Base-by-base conservation (phyloP, 345 rosid species). In the Euphorbia tirucalli region DNA sequence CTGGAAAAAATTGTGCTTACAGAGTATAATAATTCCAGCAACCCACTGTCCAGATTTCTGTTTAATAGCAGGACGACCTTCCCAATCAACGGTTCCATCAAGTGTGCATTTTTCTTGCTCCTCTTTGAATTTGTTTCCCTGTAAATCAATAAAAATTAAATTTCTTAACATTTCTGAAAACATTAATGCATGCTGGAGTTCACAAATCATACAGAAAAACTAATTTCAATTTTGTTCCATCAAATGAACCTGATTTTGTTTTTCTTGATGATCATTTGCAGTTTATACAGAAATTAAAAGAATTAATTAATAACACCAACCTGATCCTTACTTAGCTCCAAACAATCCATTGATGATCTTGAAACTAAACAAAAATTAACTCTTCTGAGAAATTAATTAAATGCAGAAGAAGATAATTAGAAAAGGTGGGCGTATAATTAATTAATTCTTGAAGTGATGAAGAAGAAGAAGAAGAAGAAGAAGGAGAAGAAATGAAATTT, bases 61-160 rank as follows among this genome's bases (percentile, higher is more conserved):
- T 75, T 79, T 85, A 61, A 90, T 83, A 22, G 94, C 93, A 21
- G 91, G 89, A 32, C 82, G 86, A 28, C 98, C 96, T 43, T 86
- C 71, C 80, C 84, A 89, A 69, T 90, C 94, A 8, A 86, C 85
- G 13, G 91, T 85, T 68, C 98, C 96, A 77, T 93, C 98, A 62
- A 77, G 81, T 71, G 93, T 90, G 80, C 71, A 75, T 22, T 74
- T 86, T 68, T 84, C 88, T 52, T 78, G 65, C 55, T 75, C 85
- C 73, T 80, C 83, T 66, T 82, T 84, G 68, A 78, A 70, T 71
- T 88, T 59, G 5, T 55, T 81, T 63, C 79, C 81, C 77, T 66
- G 59, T 16, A 1, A 46, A 6, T 41, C 8, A 41, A 41, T 4
- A 46, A 13, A 46, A 2, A 13, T 46, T 16, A 46, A 46, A 46